Evolutionary conservation across 2,329 filamentous ascomycete genomes (phyloP).

Genomic region (Coleophoma cylindrospora): DNA sequence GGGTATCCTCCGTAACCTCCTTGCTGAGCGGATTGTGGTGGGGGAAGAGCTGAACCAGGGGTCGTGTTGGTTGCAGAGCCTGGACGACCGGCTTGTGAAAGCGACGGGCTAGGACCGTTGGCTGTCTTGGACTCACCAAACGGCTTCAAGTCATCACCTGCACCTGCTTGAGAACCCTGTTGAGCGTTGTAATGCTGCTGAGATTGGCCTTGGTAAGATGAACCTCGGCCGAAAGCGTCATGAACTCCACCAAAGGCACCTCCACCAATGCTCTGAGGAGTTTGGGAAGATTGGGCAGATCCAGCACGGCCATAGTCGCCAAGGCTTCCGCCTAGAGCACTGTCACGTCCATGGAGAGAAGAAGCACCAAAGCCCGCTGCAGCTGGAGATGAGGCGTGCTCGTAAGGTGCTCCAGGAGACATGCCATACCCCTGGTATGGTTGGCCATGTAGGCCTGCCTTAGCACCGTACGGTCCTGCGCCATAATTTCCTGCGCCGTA

Average conservation of each 20-base stretch:
- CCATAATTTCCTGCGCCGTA: conserved; percentile 31
- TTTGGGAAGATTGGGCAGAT: conserved; percentile 25
- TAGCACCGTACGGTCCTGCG: conserved; percentile 27
- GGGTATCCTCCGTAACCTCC: conserved; percentile 28
- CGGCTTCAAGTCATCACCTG: conserved; percentile 28
- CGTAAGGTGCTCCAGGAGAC: conserved; percentile 27
- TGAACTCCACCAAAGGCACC: conserved; percentile 23
- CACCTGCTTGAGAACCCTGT: conserved; percentile 23
- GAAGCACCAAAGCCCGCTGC: conserved; percentile 25
- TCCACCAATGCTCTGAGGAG: conserved; percentile 25
- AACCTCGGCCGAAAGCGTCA: conserved; percentile 27
- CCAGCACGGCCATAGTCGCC: conserved; percentile 28
- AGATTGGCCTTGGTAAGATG: conserved; percentile 27
- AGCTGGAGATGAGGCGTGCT: conserved; percentile 27
- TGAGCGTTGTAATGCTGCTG: conserved; percentile 24
- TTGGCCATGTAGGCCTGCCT: conserved; percentile 26
- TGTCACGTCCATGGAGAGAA: conserved; percentile 28
- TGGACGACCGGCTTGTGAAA: conserved; percentile 28
- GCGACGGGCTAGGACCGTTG: conserved; percentile 28
- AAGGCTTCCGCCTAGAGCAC: conserved; percentile 23
- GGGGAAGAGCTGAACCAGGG: conserved; percentile 23
- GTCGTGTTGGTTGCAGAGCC: conserved; percentile 29
- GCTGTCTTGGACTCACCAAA: conserved; percentile 28
- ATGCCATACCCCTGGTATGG: conserved; percentile 28
- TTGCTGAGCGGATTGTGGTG: conserved; percentile 27